phyloP scores from a whole-genome alignment of 1,284 basidiomycete genomes.

The Apiotrichum brassicae region DNA sequence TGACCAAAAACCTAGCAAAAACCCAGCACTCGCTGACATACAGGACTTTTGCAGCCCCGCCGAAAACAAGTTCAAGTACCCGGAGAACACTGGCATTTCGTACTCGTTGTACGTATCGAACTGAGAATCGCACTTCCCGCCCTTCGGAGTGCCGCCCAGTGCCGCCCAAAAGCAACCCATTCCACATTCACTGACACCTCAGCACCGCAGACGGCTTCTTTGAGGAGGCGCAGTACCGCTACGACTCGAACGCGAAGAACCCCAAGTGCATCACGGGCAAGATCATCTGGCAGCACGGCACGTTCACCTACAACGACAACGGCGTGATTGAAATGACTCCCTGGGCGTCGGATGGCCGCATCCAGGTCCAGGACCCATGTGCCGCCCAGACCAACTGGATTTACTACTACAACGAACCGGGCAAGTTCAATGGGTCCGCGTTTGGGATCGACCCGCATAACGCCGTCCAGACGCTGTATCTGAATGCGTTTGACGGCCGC shows the following conservation, averaged over 20 bases:
- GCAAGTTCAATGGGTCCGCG: conserved; percentile 42
- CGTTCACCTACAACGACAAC: conserved; percentile 60
- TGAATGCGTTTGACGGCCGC: conserved; percentile 45
- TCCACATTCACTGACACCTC: conserved; percentile 2
- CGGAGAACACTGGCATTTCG: conserved; percentile 71
- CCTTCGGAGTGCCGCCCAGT: too few relatives aligned
- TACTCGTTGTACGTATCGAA: conserved; percentile 76
- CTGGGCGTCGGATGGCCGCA: conserved; percentile 68
- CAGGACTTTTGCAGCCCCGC: conserved; percentile 77
- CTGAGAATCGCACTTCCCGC: background rate
- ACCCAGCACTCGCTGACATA: too few relatives aligned
- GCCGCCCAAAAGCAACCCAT: too few relatives aligned
- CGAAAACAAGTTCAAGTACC: conserved; percentile 72
- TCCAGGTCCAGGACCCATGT: conserved; percentile 87
- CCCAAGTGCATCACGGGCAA: conserved; percentile 61
- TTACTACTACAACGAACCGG: conserved; percentile 59
- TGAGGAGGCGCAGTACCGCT: conserved; percentile 81
- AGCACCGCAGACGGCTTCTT: conserved; percentile 64
- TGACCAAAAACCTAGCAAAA: too few relatives aligned
- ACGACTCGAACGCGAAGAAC: conserved; percentile 60
- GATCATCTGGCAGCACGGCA: conserved; percentile 81
- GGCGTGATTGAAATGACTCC: conserved; percentile 68
- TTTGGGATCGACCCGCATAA: conserved; percentile 38
- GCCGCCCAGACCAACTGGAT: conserved; percentile 76
- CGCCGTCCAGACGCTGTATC: conserved; percentile 34